Conservation (phyloP, 495 filamentous ascomycete genomes). For the Xylaria scruposa region DNA sequence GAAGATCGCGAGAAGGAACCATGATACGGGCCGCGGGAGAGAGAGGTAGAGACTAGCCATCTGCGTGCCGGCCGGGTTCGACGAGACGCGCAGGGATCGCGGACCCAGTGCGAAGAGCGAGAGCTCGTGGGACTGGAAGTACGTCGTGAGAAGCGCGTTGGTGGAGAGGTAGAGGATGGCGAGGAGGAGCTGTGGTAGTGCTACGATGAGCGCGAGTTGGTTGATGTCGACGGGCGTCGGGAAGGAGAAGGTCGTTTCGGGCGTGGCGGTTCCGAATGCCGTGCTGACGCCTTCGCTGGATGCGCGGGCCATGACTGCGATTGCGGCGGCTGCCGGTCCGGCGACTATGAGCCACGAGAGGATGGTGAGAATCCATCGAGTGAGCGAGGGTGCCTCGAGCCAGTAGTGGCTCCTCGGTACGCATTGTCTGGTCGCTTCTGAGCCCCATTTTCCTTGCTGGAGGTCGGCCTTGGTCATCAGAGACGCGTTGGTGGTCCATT, state of each 20-base stretch:
- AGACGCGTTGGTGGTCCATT: conserved; percentile 40
- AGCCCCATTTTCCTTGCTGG: conserved; percentile 46
- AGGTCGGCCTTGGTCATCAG: conserved; percentile 52
- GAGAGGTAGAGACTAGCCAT: conserved; percentile 48
- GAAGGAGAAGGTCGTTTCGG: conserved; percentile 35
- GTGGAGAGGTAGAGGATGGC: conserved; percentile 47
- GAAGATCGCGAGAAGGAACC: conserved; percentile 46
- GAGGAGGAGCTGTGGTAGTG: conserved; percentile 51
- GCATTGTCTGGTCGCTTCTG: conserved; percentile 46
- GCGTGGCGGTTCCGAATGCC: conserved; percentile 40
- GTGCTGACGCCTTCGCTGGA: conserved; percentile 33
- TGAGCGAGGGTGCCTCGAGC: conserved; percentile 46
- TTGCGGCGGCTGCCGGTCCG: conserved; percentile 39
- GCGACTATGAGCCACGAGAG: conserved; percentile 39
- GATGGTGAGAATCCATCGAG: conserved; percentile 43
- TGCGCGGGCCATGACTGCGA: conserved; percentile 37
- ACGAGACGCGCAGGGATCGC: conserved; percentile 47
- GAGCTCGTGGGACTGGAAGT: conserved; percentile 52
- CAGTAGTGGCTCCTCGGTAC: conserved; percentile 48
- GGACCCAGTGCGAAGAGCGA: conserved; percentile 44
- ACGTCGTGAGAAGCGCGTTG: conserved; percentile 50
- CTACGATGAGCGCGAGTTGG: conserved; percentile 40
- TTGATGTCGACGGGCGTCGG: conserved; percentile 29
- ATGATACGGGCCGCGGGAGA: conserved; percentile 47
- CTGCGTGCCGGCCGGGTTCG: conserved; percentile 42